Conservation (phyloP, 2,329 filamentous ascomycete species). For the Colletotrichum sp. region DNA sequence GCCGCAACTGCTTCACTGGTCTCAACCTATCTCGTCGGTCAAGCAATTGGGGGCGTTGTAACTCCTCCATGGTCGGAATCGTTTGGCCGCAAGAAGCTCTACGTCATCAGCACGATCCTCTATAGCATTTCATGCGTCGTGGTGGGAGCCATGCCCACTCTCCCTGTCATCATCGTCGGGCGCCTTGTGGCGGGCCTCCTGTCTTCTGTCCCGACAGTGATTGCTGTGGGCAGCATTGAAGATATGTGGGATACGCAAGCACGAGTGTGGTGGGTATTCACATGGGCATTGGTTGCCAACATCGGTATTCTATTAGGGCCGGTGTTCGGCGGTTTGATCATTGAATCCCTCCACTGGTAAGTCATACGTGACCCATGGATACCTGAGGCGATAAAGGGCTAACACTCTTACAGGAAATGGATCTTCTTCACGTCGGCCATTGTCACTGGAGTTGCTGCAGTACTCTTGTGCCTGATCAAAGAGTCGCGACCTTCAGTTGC, state of each 20-base stretch:
- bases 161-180: neutral
- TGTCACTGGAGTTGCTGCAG: neutral
- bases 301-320: neutral
- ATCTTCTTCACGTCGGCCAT: neutral
- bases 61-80: slow-evolving; percentile 5
- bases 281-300: neutral
- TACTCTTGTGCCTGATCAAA: neutral
- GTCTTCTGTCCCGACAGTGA: neutral
- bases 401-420: neutral
- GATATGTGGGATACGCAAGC: slow-evolving; percentile 7
- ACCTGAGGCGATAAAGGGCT: neutral
- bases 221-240: slow-evolving; percentile 2
- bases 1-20: neutral
- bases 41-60: neutral
- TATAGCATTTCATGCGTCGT: slow-evolving; percentile 1
- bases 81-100: slow-evolving; percentile 6
- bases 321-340: neutral
- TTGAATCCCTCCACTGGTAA: neutral
- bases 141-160: neutral
- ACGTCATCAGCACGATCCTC: neutral
- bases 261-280: neutral
- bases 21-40: slow-evolving; percentile 3
- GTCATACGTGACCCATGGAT: neutral
- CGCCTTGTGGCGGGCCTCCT: neutral
- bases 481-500: slow-evolving; percentile 8